These are phyloP conservation scores for Phytophthora podocarpi DNA, from an alignment of 352 stramenopile genomes.

Conservation along the genomic window DNA sequence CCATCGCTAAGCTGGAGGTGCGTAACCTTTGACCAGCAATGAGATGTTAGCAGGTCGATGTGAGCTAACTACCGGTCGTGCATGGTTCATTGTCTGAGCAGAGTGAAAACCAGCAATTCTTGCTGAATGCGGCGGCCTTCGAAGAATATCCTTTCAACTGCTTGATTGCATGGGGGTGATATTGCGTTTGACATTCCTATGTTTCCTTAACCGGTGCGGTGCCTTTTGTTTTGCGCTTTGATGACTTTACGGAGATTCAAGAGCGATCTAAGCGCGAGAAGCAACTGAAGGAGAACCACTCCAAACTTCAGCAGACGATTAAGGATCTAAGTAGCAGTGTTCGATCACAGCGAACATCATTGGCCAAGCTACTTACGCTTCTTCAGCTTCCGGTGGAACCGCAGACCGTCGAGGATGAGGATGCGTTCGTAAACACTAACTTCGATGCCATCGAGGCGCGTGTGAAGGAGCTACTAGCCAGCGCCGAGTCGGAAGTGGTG, in stretches of 20 bases:
- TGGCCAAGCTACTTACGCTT: conserved; percentile 61
- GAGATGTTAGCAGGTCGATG: neutral
- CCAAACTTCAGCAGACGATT: conserved; percentile 71
- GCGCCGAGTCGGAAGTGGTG: conserved; percentile 68
- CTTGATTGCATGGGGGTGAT: conserved; percentile 17
- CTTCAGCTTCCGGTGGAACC: conserved; percentile 46
- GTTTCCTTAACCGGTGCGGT: conserved; percentile 60
- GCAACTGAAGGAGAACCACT: conserved; percentile 65
- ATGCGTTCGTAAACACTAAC: conserved; percentile 47
- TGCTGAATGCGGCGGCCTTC: conserved; percentile 81
- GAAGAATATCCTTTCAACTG: conserved; percentile 84
- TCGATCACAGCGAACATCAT: conserved; percentile 55
- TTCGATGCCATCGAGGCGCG: conserved; percentile 59
- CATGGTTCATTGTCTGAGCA: conserved; percentile 16
- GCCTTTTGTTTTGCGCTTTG: conserved; percentile 35
- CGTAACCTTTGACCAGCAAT: neutral
- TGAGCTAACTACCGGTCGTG: neutral
- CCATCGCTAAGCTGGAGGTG: conserved; percentile 78
- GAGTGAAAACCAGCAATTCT: conserved; percentile 85
- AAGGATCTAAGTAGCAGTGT: conserved; percentile 59
- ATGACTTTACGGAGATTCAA: conserved; percentile 71
- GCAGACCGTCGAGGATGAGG: conserved; percentile 32
- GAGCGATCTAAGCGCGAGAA: conserved; percentile 68
- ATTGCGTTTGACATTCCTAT: conserved; percentile 10
- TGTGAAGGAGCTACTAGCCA: conserved; percentile 61